These are phyloP conservation scores for Trichoderma oligosporum DNA, from an alignment of 2,329 filamentous ascomycete genomes.

Conservation along the genomic window DNA sequence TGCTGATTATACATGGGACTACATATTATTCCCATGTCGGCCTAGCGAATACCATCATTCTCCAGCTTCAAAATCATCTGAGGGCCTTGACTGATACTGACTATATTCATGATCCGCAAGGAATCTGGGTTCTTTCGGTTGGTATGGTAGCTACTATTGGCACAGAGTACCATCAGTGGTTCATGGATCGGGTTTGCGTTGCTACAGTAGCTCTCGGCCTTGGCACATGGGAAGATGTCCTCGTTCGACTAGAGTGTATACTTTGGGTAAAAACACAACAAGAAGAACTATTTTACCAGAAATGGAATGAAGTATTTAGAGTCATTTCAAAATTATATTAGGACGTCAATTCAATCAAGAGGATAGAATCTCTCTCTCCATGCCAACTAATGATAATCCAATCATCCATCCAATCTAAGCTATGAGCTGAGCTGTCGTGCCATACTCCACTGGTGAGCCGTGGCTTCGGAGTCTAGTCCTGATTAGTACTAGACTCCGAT, in stretches of 20 bases:
- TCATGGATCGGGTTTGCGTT: background rate
- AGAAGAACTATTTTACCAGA: slow-evolving; percentile 8
- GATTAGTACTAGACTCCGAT: slow-evolving; percentile 15
- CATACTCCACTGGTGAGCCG: background rate
- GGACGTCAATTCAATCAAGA: too few relatives aligned
- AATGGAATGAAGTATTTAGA: background rate
- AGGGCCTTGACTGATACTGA: background rate
- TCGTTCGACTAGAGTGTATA: background rate
- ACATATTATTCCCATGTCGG: slow-evolving; percentile 11
- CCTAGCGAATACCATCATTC: background rate
- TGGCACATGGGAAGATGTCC: background rate
- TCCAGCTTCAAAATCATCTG: background rate
- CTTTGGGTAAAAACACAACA: slow-evolving; percentile 5
- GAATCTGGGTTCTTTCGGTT: slow-evolving; percentile 5
- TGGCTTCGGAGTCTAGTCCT: slow-evolving; percentile 11
- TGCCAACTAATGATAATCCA: background rate
- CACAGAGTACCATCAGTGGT: background rate
- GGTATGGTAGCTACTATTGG: background rate
- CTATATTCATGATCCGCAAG: background rate
- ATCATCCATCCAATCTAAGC: slow-evolving; percentile 3
- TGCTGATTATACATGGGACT: slow-evolving; percentile 11
- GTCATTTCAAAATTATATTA: background rate
- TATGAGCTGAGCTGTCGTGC: background rate
- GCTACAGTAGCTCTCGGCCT: background rate
- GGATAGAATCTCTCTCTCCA: too few relatives aligned